Evolutionary conservation across 352 stramenopile genomes (phyloP).

Genomic region (Thraustochytrium striatum): DNA sequence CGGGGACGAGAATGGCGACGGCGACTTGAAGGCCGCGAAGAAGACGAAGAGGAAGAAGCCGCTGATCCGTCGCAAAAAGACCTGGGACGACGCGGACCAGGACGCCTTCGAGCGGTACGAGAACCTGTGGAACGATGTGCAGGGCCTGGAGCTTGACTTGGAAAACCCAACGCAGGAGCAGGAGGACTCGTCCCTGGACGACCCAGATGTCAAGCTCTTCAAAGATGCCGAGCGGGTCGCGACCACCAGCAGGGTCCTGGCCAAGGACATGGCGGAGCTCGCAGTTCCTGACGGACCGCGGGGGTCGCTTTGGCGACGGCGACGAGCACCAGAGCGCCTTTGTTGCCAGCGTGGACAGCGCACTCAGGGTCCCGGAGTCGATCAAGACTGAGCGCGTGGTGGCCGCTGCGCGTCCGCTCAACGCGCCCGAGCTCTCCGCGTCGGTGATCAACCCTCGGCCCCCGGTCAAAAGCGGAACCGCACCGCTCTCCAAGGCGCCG

Average conservation of each 20-base stretch:
- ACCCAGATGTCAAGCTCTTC: slow-evolving; percentile 46
- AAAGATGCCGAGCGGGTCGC: slow-evolving; percentile 28
- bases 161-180: slow-evolving; percentile 15
- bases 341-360: not conserved
- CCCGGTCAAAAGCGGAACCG: too few species aligned
- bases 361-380: not conserved
- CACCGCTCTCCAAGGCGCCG: not conserved
- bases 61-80: not conserved
- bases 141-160: slow-evolving; percentile 40
- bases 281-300: slow-evolving; percentile 19
- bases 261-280: slow-evolving; percentile 41
- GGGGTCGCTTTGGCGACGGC: slow-evolving; percentile 15
- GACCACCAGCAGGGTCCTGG: slow-evolving; percentile 22
- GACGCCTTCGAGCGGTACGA: slow-evolving; percentile 21
- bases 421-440: too few species aligned
- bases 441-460: too few species aligned
- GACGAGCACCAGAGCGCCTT: not conserved
- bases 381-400: too few species aligned
- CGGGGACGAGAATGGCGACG: not conserved
- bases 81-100: slow-evolving; percentile 18
- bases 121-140: slow-evolving; percentile 37
- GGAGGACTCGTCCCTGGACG: slow-evolving; percentile 34
- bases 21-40: not conserved
- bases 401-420: too few species aligned
- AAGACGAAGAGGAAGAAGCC: slow-evolving; percentile 3